phyloP scores from a whole-genome alignment of 1,284 basidiomycete genomes.

The Cutaneotrichosporon sp. region DNA sequence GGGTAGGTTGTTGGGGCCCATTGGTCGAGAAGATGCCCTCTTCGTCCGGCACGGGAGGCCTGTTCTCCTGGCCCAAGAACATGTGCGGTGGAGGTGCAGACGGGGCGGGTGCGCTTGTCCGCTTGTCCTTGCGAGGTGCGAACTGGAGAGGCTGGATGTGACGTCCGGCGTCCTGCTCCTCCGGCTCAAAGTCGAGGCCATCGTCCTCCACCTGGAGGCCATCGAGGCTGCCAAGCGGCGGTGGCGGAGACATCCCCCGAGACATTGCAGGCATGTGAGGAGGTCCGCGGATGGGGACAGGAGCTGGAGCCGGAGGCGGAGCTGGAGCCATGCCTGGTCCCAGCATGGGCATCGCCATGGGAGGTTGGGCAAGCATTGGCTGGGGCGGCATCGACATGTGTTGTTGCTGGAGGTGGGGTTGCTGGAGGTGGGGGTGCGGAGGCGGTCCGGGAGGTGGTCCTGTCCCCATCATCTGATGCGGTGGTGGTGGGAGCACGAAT shows the following conservation, averaged over 20 bases:
- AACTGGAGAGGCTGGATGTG: conserved; percentile 11
- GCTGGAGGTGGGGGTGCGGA: not conserved
- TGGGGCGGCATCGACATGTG: not conserved
- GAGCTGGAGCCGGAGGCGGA: too few relatives aligned
- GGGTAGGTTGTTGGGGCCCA: conserved; percentile 31
- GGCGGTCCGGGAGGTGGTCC: too few relatives aligned
- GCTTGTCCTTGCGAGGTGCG: conserved; percentile 1
- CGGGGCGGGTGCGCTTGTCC: not conserved
- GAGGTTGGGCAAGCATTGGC: not conserved
- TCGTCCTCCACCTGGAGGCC: conserved; percentile 8
- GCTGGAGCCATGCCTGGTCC: too few relatives aligned
- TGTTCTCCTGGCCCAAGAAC: conserved; percentile 21
- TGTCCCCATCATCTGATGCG: not conserved
- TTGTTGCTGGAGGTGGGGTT: not conserved
- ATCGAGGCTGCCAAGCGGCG: conserved; percentile 7
- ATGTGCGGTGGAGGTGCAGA: not conserved
- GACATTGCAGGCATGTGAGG: not conserved
- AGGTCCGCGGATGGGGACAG: not conserved
- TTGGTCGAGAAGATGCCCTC: conserved; percentile 40
- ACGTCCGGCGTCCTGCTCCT: conserved; percentile 11
- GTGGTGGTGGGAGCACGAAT: not conserved
- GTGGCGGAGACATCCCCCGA: conserved; percentile 4
- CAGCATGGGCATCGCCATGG: not conserved
- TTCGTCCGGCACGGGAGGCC: conserved; percentile 33
- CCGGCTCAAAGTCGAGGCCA: conserved; percentile 35